Conservation (phyloP, 768 basidiomycete species). For the Myochromella boudieri region DNA sequence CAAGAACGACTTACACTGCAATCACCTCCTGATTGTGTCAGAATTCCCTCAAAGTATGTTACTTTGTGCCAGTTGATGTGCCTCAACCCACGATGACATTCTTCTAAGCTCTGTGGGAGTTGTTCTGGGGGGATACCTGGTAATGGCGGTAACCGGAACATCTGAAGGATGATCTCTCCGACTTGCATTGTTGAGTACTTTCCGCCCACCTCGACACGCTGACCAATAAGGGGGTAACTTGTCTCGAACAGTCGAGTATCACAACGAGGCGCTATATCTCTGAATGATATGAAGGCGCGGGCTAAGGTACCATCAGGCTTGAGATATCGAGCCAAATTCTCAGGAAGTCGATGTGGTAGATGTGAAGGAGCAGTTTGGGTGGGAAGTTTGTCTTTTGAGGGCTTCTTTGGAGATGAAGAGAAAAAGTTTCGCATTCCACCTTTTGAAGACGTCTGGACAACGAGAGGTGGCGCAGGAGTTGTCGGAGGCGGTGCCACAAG, state of each 20-base stretch:
- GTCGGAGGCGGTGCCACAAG: conserved; percentile 43
- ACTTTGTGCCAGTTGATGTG: conserved; percentile 94
- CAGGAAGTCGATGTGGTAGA: conserved; percentile 49
- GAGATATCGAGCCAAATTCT: conserved; percentile 81
- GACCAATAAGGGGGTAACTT: conserved; percentile 77
- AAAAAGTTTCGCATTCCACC: conserved; percentile 78
- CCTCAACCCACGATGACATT: conserved; percentile 84
- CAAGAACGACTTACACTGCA: conserved; percentile 65
- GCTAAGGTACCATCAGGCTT: conserved; percentile 87
- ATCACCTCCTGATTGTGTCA: conserved; percentile 94
- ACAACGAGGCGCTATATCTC: conserved; percentile 80
- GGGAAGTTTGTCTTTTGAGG: conserved; percentile 45
- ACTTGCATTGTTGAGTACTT: conserved; percentile 67
- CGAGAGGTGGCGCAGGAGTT: conserved; percentile 31
- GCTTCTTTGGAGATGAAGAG: conserved; percentile 71
- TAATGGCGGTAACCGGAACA: conserved; percentile 87
- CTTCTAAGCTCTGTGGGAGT: conserved; percentile 90
- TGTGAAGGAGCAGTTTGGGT: conserved; percentile 37
- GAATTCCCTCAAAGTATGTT: conserved; percentile 87
- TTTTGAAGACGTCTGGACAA: conserved; percentile 51
- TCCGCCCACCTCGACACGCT: conserved; percentile 57
- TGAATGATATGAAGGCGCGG: conserved; percentile 85
- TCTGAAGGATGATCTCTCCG: conserved; percentile 86
- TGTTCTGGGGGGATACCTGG: conserved; percentile 78
- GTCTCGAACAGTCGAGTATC: conserved; percentile 86